These are phyloP conservation scores for Prunus yedoensis DNA, from an alignment of 331 rosid genomes.

Conservation along the genomic window DNA sequence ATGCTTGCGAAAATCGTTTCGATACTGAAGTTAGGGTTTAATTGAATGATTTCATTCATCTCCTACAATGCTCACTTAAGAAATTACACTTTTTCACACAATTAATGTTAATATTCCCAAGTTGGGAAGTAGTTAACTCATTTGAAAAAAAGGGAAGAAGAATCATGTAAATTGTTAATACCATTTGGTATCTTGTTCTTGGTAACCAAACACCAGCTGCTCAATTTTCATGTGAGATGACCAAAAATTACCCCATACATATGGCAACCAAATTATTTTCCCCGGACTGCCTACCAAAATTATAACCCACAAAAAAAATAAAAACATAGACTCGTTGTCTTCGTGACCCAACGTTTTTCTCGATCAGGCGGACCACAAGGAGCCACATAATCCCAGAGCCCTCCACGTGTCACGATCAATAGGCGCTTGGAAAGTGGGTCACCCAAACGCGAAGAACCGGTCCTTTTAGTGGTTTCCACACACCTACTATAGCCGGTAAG, in stretches of 20 bases:
- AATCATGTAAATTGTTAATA: neutral
- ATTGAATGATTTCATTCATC: neutral
- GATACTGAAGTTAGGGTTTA: neutral
- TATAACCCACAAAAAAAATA: neutral
- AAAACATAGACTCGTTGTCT: neutral
- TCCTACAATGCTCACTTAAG: neutral
- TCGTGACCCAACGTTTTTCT: conserved; percentile 50
- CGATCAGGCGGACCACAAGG: conserved; percentile 43
- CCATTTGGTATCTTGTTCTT: neutral
- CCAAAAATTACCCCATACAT: neutral
- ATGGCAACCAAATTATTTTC: neutral
- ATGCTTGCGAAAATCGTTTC: neutral
- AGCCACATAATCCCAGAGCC: conserved; percentile 12
- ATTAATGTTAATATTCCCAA: neutral
- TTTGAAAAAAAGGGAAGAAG: neutral
- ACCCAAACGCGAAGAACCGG: conserved; percentile 45
- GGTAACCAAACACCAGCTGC: conserved; percentile 31
- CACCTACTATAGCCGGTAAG: conserved; percentile 41
- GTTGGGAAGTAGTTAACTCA: conserved; percentile 15
- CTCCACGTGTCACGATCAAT: conserved; percentile 40
- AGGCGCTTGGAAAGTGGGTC: conserved; percentile 28
- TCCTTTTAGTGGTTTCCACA: conserved; percentile 44
- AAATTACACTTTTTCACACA: neutral
- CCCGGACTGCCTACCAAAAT: neutral
- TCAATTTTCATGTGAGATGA: neutral